Evolutionary conservation across 176 grass and related monocot genomes (phyloP).

Genomic region (Oryza coarctata): DNA sequence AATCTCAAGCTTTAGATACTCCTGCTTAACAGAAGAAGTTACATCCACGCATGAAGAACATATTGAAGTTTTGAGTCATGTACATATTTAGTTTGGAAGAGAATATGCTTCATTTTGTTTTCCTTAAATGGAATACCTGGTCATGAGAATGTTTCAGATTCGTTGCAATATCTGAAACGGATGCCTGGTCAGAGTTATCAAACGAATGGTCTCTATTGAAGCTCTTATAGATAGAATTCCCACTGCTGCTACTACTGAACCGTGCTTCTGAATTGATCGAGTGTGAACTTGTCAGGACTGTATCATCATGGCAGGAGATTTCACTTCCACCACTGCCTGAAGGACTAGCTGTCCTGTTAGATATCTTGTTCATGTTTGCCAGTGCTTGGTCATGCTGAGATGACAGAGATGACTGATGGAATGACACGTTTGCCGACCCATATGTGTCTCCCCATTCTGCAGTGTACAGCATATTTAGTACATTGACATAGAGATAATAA

Average conservation of each 20-base stretch:
- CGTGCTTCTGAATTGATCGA: constrained; percentile 14
- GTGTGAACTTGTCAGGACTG: constrained; percentile 21
- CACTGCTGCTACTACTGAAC: constrained; percentile 48
- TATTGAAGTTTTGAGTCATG: not conserved
- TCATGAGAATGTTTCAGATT: constrained; percentile 14
- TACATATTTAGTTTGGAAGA: not conserved
- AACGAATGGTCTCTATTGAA: constrained; percentile 30
- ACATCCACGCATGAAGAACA: not conserved
- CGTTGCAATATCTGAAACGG: constrained; percentile 33
- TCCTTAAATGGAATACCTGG: constrained; percentile 38
- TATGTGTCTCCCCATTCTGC: constrained; percentile 50
- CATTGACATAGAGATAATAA: not conserved
- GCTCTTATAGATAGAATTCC: constrained; percentile 49
- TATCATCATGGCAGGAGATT: constrained; percentile 28
- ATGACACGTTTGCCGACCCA: constrained; percentile 28
- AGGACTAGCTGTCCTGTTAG: constrained; percentile 32
- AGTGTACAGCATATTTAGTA: not conserved
- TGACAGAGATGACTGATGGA: constrained; percentile 44
- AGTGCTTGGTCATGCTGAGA: constrained; percentile 52
- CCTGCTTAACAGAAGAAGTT: constrained; percentile 36
- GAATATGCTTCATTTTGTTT: not conserved
- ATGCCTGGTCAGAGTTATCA: constrained; percentile 15
- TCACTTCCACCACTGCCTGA: constrained; percentile 25
- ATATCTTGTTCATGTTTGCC: constrained; percentile 46
- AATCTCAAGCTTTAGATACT: constrained; percentile 57